phyloP scores from a whole-genome alignment of 345 rosid species.

The Leavenworthia alabamica region DNA sequence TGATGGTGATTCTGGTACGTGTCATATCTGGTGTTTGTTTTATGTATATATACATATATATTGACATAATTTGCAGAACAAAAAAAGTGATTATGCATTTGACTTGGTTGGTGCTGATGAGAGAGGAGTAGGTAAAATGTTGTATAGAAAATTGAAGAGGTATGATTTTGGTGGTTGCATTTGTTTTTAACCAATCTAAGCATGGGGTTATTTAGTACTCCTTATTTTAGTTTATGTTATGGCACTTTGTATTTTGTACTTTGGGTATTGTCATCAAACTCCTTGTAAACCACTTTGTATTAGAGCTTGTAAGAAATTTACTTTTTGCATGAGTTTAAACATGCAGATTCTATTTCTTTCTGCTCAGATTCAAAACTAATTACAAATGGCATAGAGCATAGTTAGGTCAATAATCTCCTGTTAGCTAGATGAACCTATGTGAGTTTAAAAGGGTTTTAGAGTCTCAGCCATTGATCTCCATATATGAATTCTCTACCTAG shows the following conservation, averaged over 20 bases:
- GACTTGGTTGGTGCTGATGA: slow-evolving; percentile 37
- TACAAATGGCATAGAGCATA: slow-evolving; percentile 18
- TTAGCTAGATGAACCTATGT: slow-evolving; percentile 4
- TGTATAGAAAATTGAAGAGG: slow-evolving; percentile 49
- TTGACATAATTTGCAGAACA: slow-evolving; percentile 25
- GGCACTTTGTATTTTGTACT: background rate
- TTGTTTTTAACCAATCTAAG: slow-evolving; percentile 24
- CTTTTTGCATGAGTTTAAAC: background rate
- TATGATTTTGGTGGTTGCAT: slow-evolving; percentile 36
- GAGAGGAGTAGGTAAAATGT: slow-evolving; percentile 23
- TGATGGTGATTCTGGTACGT: slow-evolving; percentile 27
- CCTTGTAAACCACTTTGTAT: slow-evolving; percentile 6
- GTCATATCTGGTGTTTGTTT: slow-evolving; percentile 18
- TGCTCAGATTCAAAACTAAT: slow-evolving; percentile 9
- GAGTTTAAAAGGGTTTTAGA: slow-evolving; percentile 28
- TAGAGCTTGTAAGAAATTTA: slow-evolving; percentile 5
- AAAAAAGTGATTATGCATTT: slow-evolving; percentile 26
- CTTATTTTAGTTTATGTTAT: slow-evolving; percentile 10
- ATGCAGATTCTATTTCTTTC: slow-evolving; percentile 5
- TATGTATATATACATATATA: slow-evolving; percentile 45
- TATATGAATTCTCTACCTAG: slow-evolving; percentile 52
- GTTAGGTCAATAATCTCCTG: slow-evolving; percentile 18
- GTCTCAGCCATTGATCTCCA: slow-evolving; percentile 74
- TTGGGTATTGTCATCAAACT: slow-evolving; percentile 12
- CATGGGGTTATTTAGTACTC: slow-evolving; percentile 14